phyloP scores from a whole-genome alignment of 768 basidiomycete genomes.

The Podaxis sp. region DNA sequence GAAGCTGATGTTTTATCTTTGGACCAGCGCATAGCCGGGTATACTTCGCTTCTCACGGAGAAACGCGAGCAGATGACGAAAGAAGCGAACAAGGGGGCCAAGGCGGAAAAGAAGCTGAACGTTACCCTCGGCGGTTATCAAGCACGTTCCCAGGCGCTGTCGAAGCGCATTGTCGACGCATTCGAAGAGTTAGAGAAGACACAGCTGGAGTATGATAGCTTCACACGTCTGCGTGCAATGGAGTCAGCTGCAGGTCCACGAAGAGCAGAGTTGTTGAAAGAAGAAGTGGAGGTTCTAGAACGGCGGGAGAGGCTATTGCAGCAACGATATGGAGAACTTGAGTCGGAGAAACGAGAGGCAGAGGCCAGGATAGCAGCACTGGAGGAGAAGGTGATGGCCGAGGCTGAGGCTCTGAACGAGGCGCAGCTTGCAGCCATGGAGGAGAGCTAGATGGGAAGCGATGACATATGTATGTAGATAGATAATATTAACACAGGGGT shows the following conservation, averaged over 20 bases:
- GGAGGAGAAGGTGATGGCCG: conserved; percentile 86
- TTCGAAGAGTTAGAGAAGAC: conserved; percentile 71
- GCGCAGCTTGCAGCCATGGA: conserved; percentile 70
- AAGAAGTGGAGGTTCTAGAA: conserved; percentile 84
- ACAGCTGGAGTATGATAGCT: conserved; percentile 77
- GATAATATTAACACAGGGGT: conserved; percentile 10
- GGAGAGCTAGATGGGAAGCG: conserved; percentile 11
- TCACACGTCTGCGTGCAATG: conserved; percentile 65
- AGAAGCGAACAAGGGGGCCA: conserved; percentile 78
- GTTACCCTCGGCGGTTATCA: conserved; percentile 92
- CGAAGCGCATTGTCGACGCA: conserved; percentile 60
- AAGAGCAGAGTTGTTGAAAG: conserved; percentile 73
- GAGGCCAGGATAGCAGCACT: conserved; percentile 56
- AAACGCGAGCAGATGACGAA: conserved; percentile 71
- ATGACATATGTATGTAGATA: conserved; percentile 7
- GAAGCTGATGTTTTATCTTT: conserved; percentile 56
- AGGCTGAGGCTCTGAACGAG: conserved; percentile 82
- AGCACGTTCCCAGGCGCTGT: conserved; percentile 64
- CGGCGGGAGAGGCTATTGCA: conserved; percentile 78
- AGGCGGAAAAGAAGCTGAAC: conserved; percentile 88
- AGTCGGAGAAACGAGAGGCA: conserved; percentile 63
- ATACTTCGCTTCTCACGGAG: conserved; percentile 57
- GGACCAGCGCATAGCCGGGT: conserved; percentile 64
- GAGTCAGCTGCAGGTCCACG: conserved; percentile 79
- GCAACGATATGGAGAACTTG: conserved; percentile 80